These are phyloP conservation scores for Globisporangium cylindrosporum DNA, from an alignment of 352 stramenopile species.

Conservation along the genomic window DNA sequence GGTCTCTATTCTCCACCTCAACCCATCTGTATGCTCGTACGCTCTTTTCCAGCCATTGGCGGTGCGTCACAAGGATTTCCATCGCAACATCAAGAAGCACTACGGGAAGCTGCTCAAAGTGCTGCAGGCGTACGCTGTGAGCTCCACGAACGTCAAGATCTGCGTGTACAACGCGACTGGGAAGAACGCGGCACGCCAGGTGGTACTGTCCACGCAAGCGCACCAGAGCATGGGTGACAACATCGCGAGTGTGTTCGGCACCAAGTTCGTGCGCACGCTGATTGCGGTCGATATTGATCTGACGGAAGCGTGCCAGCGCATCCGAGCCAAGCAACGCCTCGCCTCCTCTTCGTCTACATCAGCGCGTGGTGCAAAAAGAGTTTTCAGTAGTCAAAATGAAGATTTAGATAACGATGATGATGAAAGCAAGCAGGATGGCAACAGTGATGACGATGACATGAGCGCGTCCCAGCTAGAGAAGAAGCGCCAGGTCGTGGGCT, in stretches of 20 bases:
- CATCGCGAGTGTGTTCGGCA: slow-evolving; percentile 89
- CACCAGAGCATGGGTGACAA: slow-evolving; percentile 77
- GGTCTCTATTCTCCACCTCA: not conserved
- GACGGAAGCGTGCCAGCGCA: slow-evolving; percentile 12
- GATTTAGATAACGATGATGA: slow-evolving; percentile 8
- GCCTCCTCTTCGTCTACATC: not conserved
- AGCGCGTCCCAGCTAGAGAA: slow-evolving; percentile 17
- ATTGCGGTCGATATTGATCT: slow-evolving; percentile 73
- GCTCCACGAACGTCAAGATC: slow-evolving; percentile 54
- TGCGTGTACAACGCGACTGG: slow-evolving; percentile 51
- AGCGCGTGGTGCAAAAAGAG: not conserved
- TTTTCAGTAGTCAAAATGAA: slow-evolving; percentile 7
- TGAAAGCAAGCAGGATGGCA: slow-evolving; percentile 19
- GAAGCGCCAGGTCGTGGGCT: slow-evolving; percentile 51
- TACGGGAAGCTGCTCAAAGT: slow-evolving; percentile 91
- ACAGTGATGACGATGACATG: slow-evolving; percentile 22
- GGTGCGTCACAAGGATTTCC: slow-evolving; percentile 92
- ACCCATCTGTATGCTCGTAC: not conserved
- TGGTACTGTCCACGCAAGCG: slow-evolving; percentile 65
- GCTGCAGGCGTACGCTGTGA: slow-evolving; percentile 85
- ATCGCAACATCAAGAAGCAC: slow-evolving; percentile 92
- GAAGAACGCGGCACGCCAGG: slow-evolving; percentile 45
- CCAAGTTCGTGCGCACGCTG: slow-evolving; percentile 89
- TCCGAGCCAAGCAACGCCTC: slow-evolving; percentile 3
- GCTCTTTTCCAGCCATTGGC: slow-evolving; percentile 61